Conservation (phyloP, 306 rosid genomes). For the Cicer pinnatifidum region DNA sequence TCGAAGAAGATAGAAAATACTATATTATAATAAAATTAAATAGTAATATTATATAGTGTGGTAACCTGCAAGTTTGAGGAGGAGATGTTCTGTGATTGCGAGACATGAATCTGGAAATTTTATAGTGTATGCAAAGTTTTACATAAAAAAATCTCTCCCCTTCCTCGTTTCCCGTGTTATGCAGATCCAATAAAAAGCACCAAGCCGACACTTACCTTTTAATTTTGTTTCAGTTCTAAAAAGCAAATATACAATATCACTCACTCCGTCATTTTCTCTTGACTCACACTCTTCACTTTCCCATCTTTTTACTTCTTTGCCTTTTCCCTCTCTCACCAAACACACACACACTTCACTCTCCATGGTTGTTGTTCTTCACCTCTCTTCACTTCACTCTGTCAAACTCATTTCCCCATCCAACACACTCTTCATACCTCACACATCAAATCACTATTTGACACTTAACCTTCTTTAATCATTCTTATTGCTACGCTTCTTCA, state of each 20-base stretch:
- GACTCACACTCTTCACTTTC: conserved; percentile 42
- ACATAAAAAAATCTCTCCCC: not conserved
- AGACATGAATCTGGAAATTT: not conserved
- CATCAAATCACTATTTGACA: conserved; percentile 27
- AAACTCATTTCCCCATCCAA: not conserved
- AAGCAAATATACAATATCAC: not conserved
- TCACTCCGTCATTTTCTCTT: conserved; percentile 45
- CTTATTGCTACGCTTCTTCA: not conserved
- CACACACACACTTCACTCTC: conserved; percentile 45
- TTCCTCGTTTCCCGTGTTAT: conserved; percentile 41
- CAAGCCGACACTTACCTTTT: conserved; percentile 48
- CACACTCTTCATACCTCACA: conserved; percentile 40
- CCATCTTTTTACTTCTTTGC: conserved; percentile 55
- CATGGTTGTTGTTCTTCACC: conserved; percentile 20
- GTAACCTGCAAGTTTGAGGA: not conserved
- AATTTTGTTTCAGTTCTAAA: not conserved
- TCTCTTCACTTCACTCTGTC: conserved; percentile 26
- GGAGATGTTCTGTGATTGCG: not conserved
- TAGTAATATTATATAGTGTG: no score
- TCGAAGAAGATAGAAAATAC: no score
- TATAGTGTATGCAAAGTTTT: not conserved
- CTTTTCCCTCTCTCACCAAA: conserved; percentile 57
- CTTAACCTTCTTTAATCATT: conserved; percentile 27
- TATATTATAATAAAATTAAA: no score
- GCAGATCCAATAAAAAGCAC: conserved; percentile 45